Conservation (phyloP, 768 basidiomycete species). For the Naganishia kalamii region DNA sequence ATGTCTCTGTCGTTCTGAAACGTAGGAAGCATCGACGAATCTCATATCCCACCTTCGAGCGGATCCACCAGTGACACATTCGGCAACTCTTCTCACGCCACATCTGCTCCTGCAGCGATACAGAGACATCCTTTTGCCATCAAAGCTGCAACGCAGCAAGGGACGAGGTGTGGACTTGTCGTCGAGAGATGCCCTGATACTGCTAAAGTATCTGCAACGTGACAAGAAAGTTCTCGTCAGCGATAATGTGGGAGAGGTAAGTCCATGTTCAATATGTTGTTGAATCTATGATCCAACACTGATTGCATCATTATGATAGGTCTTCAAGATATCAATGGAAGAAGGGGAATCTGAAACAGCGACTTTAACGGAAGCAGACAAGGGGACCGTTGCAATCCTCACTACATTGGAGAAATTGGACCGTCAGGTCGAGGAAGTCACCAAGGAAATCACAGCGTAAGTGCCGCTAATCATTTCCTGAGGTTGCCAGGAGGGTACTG, state of each 20-base stretch:
- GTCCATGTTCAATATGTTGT: not conserved
- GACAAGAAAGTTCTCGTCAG: constrained; percentile 62
- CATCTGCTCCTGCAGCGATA: constrained; percentile 29
- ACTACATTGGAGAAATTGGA: constrained; percentile 62
- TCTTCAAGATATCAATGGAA: constrained; percentile 69
- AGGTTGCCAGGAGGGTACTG: not conserved
- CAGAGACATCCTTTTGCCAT: constrained; percentile 27
- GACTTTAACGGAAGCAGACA: constrained; percentile 68
- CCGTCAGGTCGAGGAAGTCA: constrained; percentile 62
- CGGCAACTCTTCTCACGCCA: constrained; percentile 28
- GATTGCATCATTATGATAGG: constrained; percentile 48
- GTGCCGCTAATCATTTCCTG: constrained; percentile 26
- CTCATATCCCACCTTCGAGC: constrained; percentile 28
- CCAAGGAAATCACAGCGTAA: constrained; percentile 67
- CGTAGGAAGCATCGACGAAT: constrained; percentile 34
- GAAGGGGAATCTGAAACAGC: constrained; percentile 45
- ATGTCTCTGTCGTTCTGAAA: not conserved
- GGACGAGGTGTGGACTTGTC: constrained; percentile 42
- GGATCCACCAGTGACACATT: constrained; percentile 34
- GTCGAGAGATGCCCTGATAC: constrained; percentile 60
- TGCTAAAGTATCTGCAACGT: constrained; percentile 71
- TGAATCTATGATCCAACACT: not conserved
- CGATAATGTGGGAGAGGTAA: constrained; percentile 57
- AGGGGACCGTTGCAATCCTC: constrained; percentile 73
- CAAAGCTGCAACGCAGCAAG: constrained; percentile 20